Percentiles rank a stretch among this genome's conserved stretches.
Conservation (phyloP, 2,329 filamentous ascomycete species). For the Rutstroemia sp. region DNA sequence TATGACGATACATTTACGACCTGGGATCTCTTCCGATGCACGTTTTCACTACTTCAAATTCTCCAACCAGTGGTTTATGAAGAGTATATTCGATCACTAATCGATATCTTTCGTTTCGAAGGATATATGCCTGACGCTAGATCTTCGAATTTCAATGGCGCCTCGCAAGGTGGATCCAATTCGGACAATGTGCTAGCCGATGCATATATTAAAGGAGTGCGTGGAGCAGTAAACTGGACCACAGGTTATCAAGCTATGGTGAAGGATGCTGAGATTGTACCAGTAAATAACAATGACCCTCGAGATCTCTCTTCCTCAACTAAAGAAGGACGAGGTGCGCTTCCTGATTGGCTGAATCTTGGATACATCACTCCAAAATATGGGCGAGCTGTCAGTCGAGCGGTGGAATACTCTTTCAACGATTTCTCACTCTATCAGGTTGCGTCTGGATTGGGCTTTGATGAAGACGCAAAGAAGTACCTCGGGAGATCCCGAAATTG, state of each 20-base stretch:
- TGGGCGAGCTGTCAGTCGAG: slow-evolving; percentile 54
- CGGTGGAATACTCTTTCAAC: slow-evolving; percentile 62
- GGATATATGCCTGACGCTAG: slow-evolving; percentile 59
- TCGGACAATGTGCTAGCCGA: slow-evolving; percentile 66
- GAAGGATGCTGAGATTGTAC: slow-evolving; percentile 56
- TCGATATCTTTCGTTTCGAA: slow-evolving; percentile 60
- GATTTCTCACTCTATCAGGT: slow-evolving; percentile 63
- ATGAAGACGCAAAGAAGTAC: slow-evolving; percentile 51
- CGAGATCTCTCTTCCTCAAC: slow-evolving; percentile 49
- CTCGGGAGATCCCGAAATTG: slow-evolving; percentile 59
- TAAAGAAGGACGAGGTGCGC: slow-evolving; percentile 59
- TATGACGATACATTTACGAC: slow-evolving; percentile 66
- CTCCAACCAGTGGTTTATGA: slow-evolving; percentile 55
- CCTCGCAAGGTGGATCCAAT: slow-evolving; percentile 62
- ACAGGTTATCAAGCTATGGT: slow-evolving; percentile 55
- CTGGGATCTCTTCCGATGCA: slow-evolving; percentile 57
- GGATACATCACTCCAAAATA: slow-evolving; percentile 61
- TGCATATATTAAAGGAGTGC: slow-evolving; percentile 61
- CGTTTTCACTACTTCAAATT: slow-evolving; percentile 56
- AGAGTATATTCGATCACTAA: slow-evolving; percentile 57
- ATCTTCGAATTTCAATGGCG: slow-evolving; percentile 62
- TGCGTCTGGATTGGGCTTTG: slow-evolving; percentile 51
- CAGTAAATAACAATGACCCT: slow-evolving; percentile 49
- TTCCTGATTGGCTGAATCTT: slow-evolving; percentile 58
- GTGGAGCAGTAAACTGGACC: slow-evolving; percentile 54